These are phyloP conservation scores for Fusarium compactum DNA, from an alignment of 2,329 filamentous ascomycete genomes.

Conservation along the genomic window DNA sequence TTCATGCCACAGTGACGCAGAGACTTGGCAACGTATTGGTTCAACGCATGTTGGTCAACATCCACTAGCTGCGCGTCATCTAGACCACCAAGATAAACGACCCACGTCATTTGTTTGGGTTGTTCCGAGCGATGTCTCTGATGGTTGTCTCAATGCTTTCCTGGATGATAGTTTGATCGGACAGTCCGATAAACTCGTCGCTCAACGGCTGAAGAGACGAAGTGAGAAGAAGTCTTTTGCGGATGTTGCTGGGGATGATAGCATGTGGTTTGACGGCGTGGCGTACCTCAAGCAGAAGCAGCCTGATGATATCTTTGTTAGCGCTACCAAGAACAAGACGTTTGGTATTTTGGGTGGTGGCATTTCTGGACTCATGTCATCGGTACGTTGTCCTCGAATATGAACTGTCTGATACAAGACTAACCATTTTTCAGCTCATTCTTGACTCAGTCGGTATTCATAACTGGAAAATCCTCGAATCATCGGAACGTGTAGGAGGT, in stretches of 20 bases:
- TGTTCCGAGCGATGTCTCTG: conserved; percentile 2
- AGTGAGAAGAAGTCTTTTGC: conserved; percentile 11
- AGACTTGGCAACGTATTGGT: conserved; percentile 36
- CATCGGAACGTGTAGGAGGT: conserved; percentile 56
- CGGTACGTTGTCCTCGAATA: fast-evolving
- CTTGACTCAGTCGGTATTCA: conserved; percentile 59
- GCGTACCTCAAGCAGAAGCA: conserved; percentile 45
- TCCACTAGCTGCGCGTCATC: conserved; percentile 39
- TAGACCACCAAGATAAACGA: conserved; percentile 19
- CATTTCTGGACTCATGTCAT: conserved; percentile 47
- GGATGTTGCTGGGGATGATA: not conserved
- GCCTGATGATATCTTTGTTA: conserved; percentile 39
- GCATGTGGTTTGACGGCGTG: conserved; percentile 45
- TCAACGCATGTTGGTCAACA: conserved; percentile 41
- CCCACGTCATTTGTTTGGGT: conserved; percentile 44
- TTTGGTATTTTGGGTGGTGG: conserved; percentile 55
- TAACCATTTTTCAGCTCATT: conserved; percentile 44
- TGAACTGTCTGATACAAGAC: fast-evolving
- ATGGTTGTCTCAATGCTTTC: conserved; percentile 43
- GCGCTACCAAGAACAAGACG: conserved; percentile 39
- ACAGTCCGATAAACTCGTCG: conserved; percentile 20
- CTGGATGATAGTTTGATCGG: conserved; percentile 34
- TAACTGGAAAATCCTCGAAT: conserved; percentile 60
- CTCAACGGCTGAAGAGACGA: not conserved
- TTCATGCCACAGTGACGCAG: conserved; percentile 14